Conservation (phyloP, 192 early-diverging fungal species). For the Geranomyces variabilis region DNA sequence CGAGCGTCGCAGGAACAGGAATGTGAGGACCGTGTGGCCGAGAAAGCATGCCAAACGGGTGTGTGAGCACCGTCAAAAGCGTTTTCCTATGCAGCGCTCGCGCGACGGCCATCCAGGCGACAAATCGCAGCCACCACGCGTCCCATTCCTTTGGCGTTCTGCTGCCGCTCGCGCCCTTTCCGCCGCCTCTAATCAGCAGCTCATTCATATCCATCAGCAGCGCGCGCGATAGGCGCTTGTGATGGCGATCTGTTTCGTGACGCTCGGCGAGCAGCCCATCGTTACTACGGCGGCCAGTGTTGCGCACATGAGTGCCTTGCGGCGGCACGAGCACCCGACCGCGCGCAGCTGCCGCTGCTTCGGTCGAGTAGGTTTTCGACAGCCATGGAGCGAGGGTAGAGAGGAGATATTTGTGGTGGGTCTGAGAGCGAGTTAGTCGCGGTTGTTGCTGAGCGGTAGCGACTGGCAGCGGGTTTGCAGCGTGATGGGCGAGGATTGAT, state of each 20-base stretch:
- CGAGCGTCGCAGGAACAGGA: not conserved
- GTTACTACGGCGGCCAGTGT: no score
- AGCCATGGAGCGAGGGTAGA: no score
- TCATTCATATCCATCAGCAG: constrained; percentile 11
- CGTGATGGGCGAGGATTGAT: no score
- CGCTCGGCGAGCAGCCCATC: no score
- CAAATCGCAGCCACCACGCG: not conserved
- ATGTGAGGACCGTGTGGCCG: not conserved
- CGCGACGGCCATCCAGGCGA: constrained; percentile 1
- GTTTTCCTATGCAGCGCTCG: not conserved
- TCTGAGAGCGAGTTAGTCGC: no score
- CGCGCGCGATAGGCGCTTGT: not conserved
- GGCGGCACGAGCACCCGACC: no score
- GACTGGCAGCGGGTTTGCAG: no score
- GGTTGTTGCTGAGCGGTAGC: no score
- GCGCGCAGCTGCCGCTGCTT: no score
- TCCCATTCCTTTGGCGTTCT: not conserved
- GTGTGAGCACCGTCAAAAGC: not conserved
- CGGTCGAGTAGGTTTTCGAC: no score
- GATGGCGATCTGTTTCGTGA: not conserved
- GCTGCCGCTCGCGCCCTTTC: not conserved
- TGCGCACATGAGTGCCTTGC: no score
- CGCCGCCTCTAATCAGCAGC: not conserved
- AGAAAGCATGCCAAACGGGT: not conserved
- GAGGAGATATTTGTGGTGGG: no score